A percentile compares a stretch with the other conserved stretches of the same genome.
Conservation (phyloP, 305 asterid genomes). For the Fraxinus ornus region DNA sequence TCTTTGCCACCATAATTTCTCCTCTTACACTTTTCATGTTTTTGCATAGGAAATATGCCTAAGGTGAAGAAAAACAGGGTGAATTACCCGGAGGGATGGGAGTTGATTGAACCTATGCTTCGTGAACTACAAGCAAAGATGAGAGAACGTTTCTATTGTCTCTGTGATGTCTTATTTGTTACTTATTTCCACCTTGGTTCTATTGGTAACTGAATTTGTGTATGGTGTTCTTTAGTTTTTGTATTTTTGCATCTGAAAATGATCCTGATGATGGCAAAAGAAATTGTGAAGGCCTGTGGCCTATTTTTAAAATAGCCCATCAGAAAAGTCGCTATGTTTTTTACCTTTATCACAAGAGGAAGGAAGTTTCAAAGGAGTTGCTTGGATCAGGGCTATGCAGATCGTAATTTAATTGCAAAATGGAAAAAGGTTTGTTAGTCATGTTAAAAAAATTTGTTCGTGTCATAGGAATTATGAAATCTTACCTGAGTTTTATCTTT, state of each 20-base stretch:
- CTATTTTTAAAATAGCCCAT: slow-evolving; percentile 80
- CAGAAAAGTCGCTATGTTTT: slow-evolving; percentile 78
- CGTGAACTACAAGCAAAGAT: slow-evolving; percentile 69
- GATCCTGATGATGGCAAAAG: slow-evolving; percentile 79
- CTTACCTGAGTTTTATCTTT: background rate
- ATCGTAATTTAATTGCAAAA: slow-evolving; percentile 70
- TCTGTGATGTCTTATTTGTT: background rate
- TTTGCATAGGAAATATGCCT: no score
- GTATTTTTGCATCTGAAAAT: slow-evolving; percentile 56
- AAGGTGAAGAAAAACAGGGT: background rate
- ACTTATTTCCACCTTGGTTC: background rate
- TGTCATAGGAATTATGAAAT: background rate
- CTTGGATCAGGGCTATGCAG: slow-evolving; percentile 83
- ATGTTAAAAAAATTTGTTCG: background rate
- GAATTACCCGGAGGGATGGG: slow-evolving; percentile 56
- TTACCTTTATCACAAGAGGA: slow-evolving; percentile 68
- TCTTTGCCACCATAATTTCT: no score
- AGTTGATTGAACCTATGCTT: slow-evolving; percentile 71
- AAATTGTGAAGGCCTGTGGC: slow-evolving; percentile 77
- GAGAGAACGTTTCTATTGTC: slow-evolving; percentile 56
- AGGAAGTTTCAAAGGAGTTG: slow-evolving; percentile 81
- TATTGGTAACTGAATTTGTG: background rate
- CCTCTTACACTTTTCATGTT: no score
- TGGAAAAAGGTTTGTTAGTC: slow-evolving; percentile 62
- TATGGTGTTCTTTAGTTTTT: background rate